A percentile compares a stretch with the other conserved stretches of the same genome.
These are phyloP conservation scores for Pouteria campechiana DNA, from an alignment of 179 eudicot genomes.

Conservation along the genomic window DNA sequence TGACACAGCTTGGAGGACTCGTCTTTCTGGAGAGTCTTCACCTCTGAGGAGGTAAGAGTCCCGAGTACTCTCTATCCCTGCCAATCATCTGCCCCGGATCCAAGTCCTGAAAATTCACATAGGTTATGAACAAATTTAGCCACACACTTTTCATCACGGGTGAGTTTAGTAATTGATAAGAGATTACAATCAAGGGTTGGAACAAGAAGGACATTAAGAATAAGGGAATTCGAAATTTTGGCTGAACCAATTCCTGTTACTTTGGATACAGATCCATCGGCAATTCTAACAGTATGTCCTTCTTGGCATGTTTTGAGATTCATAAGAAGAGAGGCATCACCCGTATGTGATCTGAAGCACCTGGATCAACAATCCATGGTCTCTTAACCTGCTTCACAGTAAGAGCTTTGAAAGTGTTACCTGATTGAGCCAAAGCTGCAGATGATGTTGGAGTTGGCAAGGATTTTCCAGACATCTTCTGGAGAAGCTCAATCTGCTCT, in stretches of 20 bases:
- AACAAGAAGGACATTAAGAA: neutral
- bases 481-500: neutral
- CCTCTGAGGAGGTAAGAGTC: neutral
- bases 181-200: neutral
- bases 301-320: neutral
- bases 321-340: neutral
- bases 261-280: too few species aligned
- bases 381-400: too few species aligned
- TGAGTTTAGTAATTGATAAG: neutral
- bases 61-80: neutral
- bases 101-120: conserved; percentile 5
- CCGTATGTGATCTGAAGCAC: neutral
- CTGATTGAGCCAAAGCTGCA: too few species aligned
- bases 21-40: neutral
- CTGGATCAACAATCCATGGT: neutral
- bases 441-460: too few species aligned
- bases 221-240: too few species aligned
- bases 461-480: too few species aligned
- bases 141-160: neutral
- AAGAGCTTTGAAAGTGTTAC: too few species aligned
- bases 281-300: too few species aligned
- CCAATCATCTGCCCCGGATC: conserved; percentile 1
- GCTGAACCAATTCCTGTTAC: too few species aligned
- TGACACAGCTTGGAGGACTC: neutral
- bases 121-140: neutral